phyloP scores from a whole-genome alignment of 148 eudicot species.

The Arbutus unedo region DNA sequence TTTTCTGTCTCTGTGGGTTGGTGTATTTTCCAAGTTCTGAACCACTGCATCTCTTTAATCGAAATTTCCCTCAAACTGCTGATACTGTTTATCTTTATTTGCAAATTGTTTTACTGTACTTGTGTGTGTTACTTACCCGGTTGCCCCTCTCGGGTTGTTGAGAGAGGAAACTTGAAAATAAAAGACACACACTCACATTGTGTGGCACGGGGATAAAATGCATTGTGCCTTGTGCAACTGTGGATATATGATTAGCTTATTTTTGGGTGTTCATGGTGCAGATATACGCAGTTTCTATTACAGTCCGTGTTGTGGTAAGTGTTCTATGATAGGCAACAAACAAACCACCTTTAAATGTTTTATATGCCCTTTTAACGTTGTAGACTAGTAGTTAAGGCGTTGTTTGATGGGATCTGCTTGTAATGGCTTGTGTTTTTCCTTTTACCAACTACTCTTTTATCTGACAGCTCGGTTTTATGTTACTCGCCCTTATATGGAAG shows the following conservation, averaged over 20 bases:
- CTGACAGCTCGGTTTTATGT: slow-evolving; percentile 93
- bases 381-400: neutral
- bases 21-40: neutral
- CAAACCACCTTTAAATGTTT: neutral
- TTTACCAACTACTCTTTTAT: neutral
- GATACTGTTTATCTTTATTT: neutral
- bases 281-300: slow-evolving; percentile 60
- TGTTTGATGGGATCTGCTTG: neutral
- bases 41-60: neutral
- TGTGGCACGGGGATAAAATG: neutral
- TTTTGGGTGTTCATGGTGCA: slow-evolving; percentile 27
- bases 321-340: neutral
- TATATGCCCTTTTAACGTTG: neutral
- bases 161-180: neutral
- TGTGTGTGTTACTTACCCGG: neutral
- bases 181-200: neutral
- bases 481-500: slow-evolving; percentile 88
- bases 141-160: neutral
- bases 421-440: slow-evolving; percentile 2
- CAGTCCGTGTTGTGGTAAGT: slow-evolving; percentile 57
- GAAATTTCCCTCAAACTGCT: neutral
- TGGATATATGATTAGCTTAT: neutral
- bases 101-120: neutral
- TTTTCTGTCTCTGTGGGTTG: neutral
- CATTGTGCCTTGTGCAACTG: neutral